Conservation (phyloP, 1,284 basidiomycete species). For the Boletellus deceptivus region DNA sequence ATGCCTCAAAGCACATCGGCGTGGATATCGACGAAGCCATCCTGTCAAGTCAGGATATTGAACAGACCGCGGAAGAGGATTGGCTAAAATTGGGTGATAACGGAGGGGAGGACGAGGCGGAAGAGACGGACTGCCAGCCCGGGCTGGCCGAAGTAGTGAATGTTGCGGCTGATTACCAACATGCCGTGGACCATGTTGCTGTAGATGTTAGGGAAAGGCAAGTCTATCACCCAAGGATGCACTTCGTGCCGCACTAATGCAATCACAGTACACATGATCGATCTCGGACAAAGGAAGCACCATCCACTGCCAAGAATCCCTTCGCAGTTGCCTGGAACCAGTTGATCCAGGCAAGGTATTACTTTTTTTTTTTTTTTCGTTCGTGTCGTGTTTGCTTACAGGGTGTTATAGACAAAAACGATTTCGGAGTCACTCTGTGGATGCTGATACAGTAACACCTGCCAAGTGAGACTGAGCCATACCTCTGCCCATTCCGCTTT, state of each 20-base stretch:
- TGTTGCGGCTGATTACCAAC: slow-evolving; percentile 12
- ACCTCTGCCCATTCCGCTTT: neutral
- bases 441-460: slow-evolving; percentile 5
- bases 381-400: slow-evolving; percentile 3
- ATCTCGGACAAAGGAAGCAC: neutral
- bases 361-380: neutral
- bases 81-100: slow-evolving; percentile 33
- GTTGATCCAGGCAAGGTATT: slow-evolving; percentile 21
- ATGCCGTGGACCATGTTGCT: neutral
- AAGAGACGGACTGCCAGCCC: slow-evolving; percentile 33
- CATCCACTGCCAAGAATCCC: slow-evolving; percentile 16
- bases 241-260: neutral
- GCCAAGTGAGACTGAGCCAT: slow-evolving; percentile 16
- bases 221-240: neutral
- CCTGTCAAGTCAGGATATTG: slow-evolving; percentile 52
- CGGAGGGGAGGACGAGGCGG: slow-evolving; percentile 24
- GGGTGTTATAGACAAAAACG: slow-evolving; percentile 21
- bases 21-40: slow-evolving; percentile 56
- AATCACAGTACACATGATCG: slow-evolving; percentile 4
- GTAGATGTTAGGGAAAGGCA: neutral
- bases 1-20: slow-evolving; percentile 21
- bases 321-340: slow-evolving; percentile 26
- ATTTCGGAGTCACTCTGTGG: slow-evolving; percentile 16
- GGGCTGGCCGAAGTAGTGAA: slow-evolving; percentile 28
- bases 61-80: slow-evolving; percentile 40